Conservation (phyloP, 306 rosid genomes). For the Arachis hypogaea region DNA sequence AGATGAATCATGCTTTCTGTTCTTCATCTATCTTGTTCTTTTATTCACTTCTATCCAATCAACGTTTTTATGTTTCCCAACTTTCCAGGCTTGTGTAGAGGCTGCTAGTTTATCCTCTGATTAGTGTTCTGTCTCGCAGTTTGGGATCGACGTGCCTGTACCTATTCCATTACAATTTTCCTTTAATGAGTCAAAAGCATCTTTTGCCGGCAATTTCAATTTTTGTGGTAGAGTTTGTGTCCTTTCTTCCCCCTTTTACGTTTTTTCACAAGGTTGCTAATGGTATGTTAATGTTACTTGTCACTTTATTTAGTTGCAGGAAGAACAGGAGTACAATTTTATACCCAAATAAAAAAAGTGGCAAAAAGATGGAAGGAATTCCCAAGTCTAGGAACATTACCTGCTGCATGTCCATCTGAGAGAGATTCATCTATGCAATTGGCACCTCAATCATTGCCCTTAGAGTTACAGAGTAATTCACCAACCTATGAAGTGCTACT, state of each 20-base stretch:
- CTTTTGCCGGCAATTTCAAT: constrained; percentile 50
- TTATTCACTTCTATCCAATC: not conserved
- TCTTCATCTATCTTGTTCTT: not conserved
- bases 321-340: constrained; percentile 64
- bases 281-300: constrained; percentile 14
- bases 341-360: constrained; percentile 66
- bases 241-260: constrained; percentile 12
- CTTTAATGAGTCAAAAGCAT: constrained; percentile 51
- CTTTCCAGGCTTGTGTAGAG: constrained; percentile 1
- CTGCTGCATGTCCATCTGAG: constrained; percentile 45
- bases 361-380: constrained; percentile 70
- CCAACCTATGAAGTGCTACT: constrained; percentile 39
- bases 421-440: constrained; percentile 52
- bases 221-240: constrained; percentile 43
- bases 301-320: constrained; percentile 48
- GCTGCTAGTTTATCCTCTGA: constrained; percentile 4
- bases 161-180: constrained; percentile 59
- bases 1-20: constrained; percentile 5
- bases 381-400: constrained; percentile 41
- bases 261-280: not conserved
- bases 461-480: constrained; percentile 56
- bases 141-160: constrained; percentile 72
- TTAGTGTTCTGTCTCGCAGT: constrained; percentile 42
- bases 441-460: constrained; percentile 39
- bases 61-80: not conserved